Base-by-base conservation (phyloP, 202 grass and related monocot genomes). In the Digitaria exilis region DNA sequence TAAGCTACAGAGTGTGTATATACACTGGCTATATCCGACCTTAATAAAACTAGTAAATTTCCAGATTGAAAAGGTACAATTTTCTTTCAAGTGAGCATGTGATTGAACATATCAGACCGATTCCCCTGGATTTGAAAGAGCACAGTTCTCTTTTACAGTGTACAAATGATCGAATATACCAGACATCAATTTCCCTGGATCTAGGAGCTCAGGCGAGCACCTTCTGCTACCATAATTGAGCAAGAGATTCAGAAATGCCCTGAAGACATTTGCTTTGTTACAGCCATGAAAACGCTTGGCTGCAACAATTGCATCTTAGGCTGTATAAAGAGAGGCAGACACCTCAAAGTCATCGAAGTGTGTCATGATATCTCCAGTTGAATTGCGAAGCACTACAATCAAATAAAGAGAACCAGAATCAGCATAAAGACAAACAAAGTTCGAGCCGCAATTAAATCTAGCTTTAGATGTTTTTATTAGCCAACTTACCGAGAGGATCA, bases 401-500 rank as follows among this genome's bases (percentile, higher is more conserved):
- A 83, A 34, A 18, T 51, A 31, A 17, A 63, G 74, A 62, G 16
- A 60, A 29, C 17, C 9, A 76, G 34, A 61, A 69, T 90, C 60
- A 90, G 51, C 12, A 18, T 41, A 15, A 22, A 29, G 34, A 43
- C 57, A 29, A 21, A 41, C n/a, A 7, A 12, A 37, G 22, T 78
- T 73, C 48, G 62, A 76, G 68, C 17, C 12, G 1, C 34, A 84
- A n/a, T 10, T 61, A 50, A 73, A 64, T 24, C 28, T 31, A 65
- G n/a, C 37, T 66, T 48, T 85, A 12, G 30, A 17, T 52, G 28
- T 19, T 86, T 71, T 24, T 26, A 31, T 55, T 17, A 70, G 37
- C 7, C 16, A 41, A 74, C 87, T 87, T 78, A 96, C 93, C 78
- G 15, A 89, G 71, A 19, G 89, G 93, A 10, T 85, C 76, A 34